Base-by-base conservation (phyloP, 192 early-diverging fungal genomes). In the Coemansia sp. region DNA sequence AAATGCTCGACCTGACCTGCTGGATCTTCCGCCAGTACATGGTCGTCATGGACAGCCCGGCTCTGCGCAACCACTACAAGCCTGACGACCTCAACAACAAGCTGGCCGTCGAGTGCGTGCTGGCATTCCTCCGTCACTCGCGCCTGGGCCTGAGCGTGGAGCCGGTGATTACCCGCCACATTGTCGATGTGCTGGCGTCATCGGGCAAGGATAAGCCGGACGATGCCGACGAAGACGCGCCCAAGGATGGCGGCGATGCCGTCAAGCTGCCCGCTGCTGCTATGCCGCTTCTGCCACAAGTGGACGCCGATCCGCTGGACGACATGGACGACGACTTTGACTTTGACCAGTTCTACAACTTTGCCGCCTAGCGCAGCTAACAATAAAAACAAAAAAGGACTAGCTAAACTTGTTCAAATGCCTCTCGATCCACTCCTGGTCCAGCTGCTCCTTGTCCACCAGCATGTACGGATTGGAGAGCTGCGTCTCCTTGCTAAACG, bases 401-500 rank as follows among this genome's bases (percentile, higher is more conserved):
- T 55, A 27, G 4, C 38, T 53, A 52, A 46, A 50, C 51, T 69
- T 64, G 50, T 64, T 66, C 29, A 88, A 58, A 26, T 78, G 69
- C 21, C 68, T 55, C 17, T 76, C 64, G 5, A 92, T 48, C 83
- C 87, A 91, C 25, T 85, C 78, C 9, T 86, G 80, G 2, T 72
- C 86, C 20, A 94, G 60, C 0, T 70, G 52, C 36, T 88, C 87
- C 15, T 82, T 55, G n/a, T 91, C 85, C 9, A 76, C 53, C 34
- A 94, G 70, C 53, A 90, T 84, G 57, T 87, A 78, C 15, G 79
- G 88, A 62, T 89, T 89, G 9, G 79, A 83, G 5, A 92, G 73
- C 36, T 76, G 70, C 12, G 76, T 73, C 47, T 71, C 79, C 30
- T 68, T 68, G 57, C 83, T 83, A 54, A 89, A 80, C 58, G 79